Conservation (phyloP, 164 flowering plant genomes). For the Tetracentron sinense region DNA sequence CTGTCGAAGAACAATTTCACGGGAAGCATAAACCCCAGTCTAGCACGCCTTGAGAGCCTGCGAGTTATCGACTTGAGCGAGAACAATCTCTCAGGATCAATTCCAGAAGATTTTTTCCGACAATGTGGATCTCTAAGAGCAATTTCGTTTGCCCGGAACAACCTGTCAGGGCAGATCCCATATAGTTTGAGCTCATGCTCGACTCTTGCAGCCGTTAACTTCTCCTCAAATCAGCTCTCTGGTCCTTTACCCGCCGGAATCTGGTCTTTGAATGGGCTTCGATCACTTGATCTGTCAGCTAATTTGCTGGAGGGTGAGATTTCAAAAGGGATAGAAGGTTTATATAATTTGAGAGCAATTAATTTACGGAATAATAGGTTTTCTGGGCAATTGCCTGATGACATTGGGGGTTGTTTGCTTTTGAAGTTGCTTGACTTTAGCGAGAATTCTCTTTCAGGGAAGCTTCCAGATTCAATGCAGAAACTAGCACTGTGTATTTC, state of each 20-base stretch:
- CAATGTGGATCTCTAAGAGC: constrained; percentile 66
- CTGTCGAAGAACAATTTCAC: constrained; percentile 68
- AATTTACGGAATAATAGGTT: constrained; percentile 52
- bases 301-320: constrained; percentile 72
- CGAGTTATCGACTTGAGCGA: constrained; percentile 59
- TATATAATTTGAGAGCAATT: constrained; percentile 51
- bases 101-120: constrained; percentile 66
- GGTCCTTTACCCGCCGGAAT: constrained; percentile 58
- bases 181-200: constrained; percentile 59
- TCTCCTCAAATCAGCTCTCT: constrained; percentile 68
- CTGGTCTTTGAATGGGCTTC: constrained; percentile 63
- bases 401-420: constrained; percentile 63
- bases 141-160: constrained; percentile 67
- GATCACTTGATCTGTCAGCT: constrained; percentile 68
- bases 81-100: constrained; percentile 62
- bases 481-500: constrained; percentile 52
- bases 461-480: constrained; percentile 61
- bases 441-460: constrained; percentile 60
- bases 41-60: constrained; percentile 44
- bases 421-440: constrained; percentile 66
- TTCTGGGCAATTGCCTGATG: constrained; percentile 60
- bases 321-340: constrained; percentile 47
- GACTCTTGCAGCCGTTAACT: constrained; percentile 48
- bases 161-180: constrained; percentile 63
- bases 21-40: constrained; percentile 54